Evolutionary conservation across 208 protist genomes (phyloP), one percentile per base, ranked within the genome.

Genomic region (Leishmania mexicana): DNA sequence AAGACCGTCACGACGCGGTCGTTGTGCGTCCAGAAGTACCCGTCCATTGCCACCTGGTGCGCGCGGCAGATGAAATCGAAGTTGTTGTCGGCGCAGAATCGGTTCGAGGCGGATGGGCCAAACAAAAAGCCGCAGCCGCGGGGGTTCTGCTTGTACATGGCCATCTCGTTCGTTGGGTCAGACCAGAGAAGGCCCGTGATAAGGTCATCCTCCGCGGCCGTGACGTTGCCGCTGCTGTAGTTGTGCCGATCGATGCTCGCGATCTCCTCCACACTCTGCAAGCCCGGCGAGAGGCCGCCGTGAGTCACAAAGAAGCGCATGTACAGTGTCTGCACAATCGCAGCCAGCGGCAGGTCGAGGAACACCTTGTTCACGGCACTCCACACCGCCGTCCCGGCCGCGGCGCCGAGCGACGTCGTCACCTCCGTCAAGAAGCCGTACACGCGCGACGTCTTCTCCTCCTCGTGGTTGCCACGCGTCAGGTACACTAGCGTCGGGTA

Each of bases 111-210:
- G 78, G 98, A 87, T 15, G 91, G 80, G 42, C 97, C 99, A 88
- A 99, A 99, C 11, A 97, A 98, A 77, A 98, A 99, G 24, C 98
- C 99, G 62, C 99, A 99, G 70, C 99, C 99, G 74, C 99, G 94
- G 47, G 99, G 98, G 81, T 99, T 99, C 64, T 98, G 96, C 45
- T 90, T 89, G 93, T 96, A 99, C 21, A 95, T 81, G 49, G 57
- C 96, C 81, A 73, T 93, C 81, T 83, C 94, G 87, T 73, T 98
- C 13, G 79, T 94, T 40, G 99, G 99, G 88, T 99, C 99, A 8
- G 98, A 98, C 99, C 99, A 99, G 13, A 99, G 88, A 24, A 99
- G 89, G 70, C 99, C 99, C 83, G 99, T 99, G 15, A 99, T 87
- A 42, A 99, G 86, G 49, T 99, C 96, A 62, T 90, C 96, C 81